Conservation (phyloP, 345 rosid species). For the Eucalyptus brandiana region DNA sequence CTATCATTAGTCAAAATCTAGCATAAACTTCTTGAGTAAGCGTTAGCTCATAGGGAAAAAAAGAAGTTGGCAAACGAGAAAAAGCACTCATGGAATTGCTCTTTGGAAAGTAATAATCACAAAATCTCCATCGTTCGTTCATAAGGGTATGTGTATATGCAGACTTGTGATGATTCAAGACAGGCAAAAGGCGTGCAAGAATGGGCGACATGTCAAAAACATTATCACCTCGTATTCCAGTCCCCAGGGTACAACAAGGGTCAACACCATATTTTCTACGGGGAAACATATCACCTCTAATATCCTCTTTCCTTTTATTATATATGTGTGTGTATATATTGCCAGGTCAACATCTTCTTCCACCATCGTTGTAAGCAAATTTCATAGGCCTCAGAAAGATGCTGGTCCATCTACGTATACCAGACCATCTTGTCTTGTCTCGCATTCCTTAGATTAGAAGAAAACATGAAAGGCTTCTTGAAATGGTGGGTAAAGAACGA, state of each 20-base stretch:
- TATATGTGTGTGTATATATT: background rate
- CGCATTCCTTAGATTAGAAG: background rate
- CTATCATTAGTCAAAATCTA: background rate
- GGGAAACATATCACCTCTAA: background rate
- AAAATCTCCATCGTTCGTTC: background rate
- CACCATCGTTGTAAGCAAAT: background rate
- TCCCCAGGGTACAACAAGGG: background rate
- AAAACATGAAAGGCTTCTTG: background rate
- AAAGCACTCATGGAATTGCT: background rate
- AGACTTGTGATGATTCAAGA: background rate
- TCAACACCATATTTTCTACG: background rate
- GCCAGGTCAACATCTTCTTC: background rate
- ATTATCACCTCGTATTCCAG: background rate
- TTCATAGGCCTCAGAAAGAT: background rate
- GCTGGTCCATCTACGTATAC: background rate
- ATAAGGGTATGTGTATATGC: background rate
- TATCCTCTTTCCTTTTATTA: background rate
- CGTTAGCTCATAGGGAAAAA: background rate
- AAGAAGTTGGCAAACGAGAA: background rate
- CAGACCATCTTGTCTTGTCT: background rate
- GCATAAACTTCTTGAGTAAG: background rate
- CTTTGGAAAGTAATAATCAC: background rate
- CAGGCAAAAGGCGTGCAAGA: background rate
- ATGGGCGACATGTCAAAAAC: background rate
- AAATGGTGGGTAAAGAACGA: background rate